Evolutionary conservation across 2,329 filamentous ascomycete species (phyloP).

Genomic region (Tolypocladium pustulatum): DNA sequence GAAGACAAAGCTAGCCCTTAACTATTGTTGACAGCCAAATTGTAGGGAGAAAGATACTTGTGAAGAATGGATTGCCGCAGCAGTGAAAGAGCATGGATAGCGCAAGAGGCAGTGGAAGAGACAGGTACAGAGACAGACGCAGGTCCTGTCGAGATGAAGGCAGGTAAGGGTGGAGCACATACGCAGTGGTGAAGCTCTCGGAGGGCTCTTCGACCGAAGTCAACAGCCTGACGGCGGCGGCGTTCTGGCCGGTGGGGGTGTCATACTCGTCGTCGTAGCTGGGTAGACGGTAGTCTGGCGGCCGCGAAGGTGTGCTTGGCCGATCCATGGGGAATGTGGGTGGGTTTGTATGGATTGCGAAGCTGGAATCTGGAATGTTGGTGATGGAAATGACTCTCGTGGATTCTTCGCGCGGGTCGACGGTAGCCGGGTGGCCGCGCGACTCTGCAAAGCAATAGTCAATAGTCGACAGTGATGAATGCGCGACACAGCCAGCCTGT

Average conservation of each 20-base stretch:
- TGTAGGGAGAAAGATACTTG: too few species aligned
- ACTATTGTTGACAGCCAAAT: too few species aligned
- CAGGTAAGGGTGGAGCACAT: slow-evolving; percentile 29
- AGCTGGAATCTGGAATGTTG: background rate
- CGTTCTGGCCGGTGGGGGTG: slow-evolving; percentile 34
- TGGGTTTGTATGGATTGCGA: background rate
- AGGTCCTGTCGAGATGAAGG: background rate
- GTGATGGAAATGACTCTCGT: background rate
- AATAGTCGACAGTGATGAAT: background rate
- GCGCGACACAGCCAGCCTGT: background rate
- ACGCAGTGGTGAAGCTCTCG: slow-evolving; percentile 35
- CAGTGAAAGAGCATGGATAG: background rate
- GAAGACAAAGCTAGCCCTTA: background rate
- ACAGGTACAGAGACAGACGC: background rate
- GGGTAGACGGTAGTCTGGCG: slow-evolving; percentile 47
- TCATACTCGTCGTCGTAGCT: slow-evolving; percentile 46
- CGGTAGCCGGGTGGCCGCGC: background rate
- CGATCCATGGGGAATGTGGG: slow-evolving; percentile 31
- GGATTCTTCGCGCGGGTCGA: background rate
- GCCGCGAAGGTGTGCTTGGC: slow-evolving; percentile 38
- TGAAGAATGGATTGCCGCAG: too few species aligned
- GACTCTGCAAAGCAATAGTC: background rate
- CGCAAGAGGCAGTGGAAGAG: background rate
- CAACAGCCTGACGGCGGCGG: slow-evolving; percentile 48
- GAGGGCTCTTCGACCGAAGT: slow-evolving; percentile 51